phyloP scores from a whole-genome alignment of 2,329 filamentous ascomycete species.

The Penicillium sp. region DNA sequence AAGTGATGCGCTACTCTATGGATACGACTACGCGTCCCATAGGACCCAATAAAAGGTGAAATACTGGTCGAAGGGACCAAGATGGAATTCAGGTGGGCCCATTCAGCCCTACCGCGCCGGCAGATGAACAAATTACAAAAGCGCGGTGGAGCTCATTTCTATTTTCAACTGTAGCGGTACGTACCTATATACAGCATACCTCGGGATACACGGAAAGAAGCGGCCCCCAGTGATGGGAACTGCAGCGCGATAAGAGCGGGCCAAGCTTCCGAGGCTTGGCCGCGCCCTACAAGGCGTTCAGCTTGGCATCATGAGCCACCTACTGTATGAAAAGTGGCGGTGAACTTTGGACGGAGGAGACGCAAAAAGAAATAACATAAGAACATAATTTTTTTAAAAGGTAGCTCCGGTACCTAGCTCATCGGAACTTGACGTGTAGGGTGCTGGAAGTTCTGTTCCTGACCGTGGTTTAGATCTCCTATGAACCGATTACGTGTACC shows the following conservation, averaged over 20 bases:
- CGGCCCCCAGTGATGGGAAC: neutral
- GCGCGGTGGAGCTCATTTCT: neutral
- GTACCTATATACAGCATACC: neutral
- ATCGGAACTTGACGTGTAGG: neutral
- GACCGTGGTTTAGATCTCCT: neutral
- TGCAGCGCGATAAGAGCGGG: slow-evolving; percentile 1
- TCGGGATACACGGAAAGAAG: slow-evolving; percentile 7
- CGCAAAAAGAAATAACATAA: no score
- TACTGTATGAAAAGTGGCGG: slow-evolving; percentile 11
- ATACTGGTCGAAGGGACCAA: slow-evolving; percentile 12
- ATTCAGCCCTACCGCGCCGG: slow-evolving; percentile 20
- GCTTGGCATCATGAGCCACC: slow-evolving; percentile 13
- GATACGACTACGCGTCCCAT: slow-evolving; percentile 15
- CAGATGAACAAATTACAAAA: slow-evolving; percentile 9
- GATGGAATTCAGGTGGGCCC: slow-evolving; percentile 7
- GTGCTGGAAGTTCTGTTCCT: neutral
- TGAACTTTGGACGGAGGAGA: neutral
- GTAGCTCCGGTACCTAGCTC: neutral
- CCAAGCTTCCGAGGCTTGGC: slow-evolving; percentile 30
- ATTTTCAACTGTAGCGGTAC: neutral
- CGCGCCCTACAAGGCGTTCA: slow-evolving; percentile 18
- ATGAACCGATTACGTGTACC: neutral
- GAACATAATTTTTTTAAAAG: no score
- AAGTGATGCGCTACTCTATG: slow-evolving; percentile 1
- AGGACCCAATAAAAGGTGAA: slow-evolving; percentile 7